Conservation (phyloP, 169 alveolate species). For the Pseudocohnilembus persalinus region DNA sequence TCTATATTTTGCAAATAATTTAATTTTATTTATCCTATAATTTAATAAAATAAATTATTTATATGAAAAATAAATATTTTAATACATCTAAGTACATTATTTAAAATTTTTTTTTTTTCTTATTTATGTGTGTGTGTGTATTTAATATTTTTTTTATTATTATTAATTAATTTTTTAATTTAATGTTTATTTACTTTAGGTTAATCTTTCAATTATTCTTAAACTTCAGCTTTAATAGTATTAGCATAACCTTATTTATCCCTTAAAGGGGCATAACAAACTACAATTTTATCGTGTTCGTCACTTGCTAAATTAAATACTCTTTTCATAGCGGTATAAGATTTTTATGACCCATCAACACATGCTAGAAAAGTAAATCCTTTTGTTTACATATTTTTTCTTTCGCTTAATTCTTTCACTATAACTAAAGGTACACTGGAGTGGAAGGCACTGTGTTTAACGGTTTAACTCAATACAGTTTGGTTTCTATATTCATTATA, state of each 20-base stretch:
- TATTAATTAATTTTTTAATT: background rate
- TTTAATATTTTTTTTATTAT: too few species aligned
- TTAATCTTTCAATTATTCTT: slow-evolving; percentile 5
- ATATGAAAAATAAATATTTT: too few species aligned
- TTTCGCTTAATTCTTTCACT: slow-evolving; percentile 11
- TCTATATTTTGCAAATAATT: too few species aligned
- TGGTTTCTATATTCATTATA: too few species aligned
- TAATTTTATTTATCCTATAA: too few species aligned
- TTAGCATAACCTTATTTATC: slow-evolving; percentile 19
- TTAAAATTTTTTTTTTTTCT: too few species aligned
- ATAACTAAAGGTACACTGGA: slow-evolving; percentile 14
- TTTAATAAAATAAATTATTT: too few species aligned
- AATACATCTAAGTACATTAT: too few species aligned
- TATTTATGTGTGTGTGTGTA: too few species aligned
- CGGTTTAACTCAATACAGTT: slow-evolving; percentile 31
- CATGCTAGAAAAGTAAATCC: slow-evolving; percentile 28
- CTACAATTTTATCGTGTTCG: slow-evolving; percentile 7
- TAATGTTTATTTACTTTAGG: background rate
- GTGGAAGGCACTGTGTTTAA: slow-evolving; percentile 23
- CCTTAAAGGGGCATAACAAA: slow-evolving; percentile 31
- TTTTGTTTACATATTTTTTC: slow-evolving; percentile 4
- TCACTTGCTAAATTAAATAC: slow-evolving; percentile 16
- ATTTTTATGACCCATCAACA: slow-evolving; percentile 32
- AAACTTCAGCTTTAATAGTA: slow-evolving; percentile 16
- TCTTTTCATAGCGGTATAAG: slow-evolving; percentile 19